A percentile compares a stretch with the other conserved stretches of the same genome.
phyloP scores from a whole-genome alignment of 352 stramenopile species.

The Phytophthora foliorum region DNA sequence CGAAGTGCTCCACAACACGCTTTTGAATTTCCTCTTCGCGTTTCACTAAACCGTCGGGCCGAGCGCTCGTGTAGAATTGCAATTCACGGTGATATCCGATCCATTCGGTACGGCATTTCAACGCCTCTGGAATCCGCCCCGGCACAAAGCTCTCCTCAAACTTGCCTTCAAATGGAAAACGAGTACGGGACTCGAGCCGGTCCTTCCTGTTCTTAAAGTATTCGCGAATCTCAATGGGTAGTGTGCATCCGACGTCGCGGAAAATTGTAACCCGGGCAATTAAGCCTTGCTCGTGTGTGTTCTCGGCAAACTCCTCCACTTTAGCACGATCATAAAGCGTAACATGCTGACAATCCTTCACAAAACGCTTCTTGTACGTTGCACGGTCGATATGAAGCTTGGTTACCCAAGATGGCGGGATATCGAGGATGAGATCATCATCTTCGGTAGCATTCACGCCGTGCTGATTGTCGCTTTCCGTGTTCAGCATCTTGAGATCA shows the following conservation, averaged over 20 bases:
- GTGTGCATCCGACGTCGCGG: conserved; percentile 76
- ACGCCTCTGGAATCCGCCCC: conserved; percentile 72
- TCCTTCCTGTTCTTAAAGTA: conserved; percentile 94
- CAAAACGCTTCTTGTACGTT: conserved; percentile 88
- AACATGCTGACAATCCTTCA: conserved; percentile 84
- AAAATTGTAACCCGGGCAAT: conserved; percentile 88
- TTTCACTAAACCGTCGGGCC: conserved; percentile 89
- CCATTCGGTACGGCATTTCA: conserved; percentile 89
- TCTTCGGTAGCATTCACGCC: conserved; percentile 55
- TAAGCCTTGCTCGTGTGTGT: conserved; percentile 90
- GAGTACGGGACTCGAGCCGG: conserved; percentile 80
- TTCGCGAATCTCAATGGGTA: conserved; percentile 92
- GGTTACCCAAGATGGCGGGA: conserved; percentile 87
- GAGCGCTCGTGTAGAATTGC: conserved; percentile 92
- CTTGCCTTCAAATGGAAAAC: conserved; percentile 87
- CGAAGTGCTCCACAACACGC: conserved; percentile 88
- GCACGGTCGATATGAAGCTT: conserved; percentile 80
- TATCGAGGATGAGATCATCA: conserved; percentile 83
- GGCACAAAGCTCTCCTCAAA: conserved; percentile 88
- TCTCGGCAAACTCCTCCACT: conserved; percentile 94
- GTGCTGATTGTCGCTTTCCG: conserved; percentile 66
- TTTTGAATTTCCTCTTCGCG: conserved; percentile 92
- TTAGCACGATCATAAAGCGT: conserved; percentile 93
- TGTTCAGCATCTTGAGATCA: conserved; percentile 64
- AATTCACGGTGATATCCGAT: conserved; percentile 89